Evolutionary conservation across 352 stramenopile species (phyloP).

Genomic region (Phytophthora pluvialis): DNA sequence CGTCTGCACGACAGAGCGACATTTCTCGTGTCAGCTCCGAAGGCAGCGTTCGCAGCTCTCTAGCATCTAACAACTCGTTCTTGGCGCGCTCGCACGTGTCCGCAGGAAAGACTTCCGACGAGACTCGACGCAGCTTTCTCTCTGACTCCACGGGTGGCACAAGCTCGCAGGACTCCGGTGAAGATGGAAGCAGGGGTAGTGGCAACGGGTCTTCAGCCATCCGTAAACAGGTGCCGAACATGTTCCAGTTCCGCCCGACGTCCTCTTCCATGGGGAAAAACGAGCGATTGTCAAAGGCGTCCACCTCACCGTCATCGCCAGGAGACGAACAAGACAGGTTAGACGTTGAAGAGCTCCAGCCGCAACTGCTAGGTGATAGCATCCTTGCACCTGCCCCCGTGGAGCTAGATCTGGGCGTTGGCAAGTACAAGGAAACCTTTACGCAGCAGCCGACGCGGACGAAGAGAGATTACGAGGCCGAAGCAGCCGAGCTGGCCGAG

Average conservation of each 20-base stretch:
- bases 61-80: conserved; percentile 39
- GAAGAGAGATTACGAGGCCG: conserved; percentile 39
- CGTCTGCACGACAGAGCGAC: conserved; percentile 43
- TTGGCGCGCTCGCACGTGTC: conserved; percentile 31
- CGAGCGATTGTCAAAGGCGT: conserved; percentile 46
- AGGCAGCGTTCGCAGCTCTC: conserved; percentile 34
- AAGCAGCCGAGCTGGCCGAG: conserved; percentile 41
- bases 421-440: conserved; percentile 59
- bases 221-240: conserved; percentile 56
- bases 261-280: conserved; percentile 46
- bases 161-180: conserved; percentile 37
- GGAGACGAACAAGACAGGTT: conserved; percentile 43
- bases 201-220: conserved; percentile 39
- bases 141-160: conserved; percentile 40
- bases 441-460: conserved; percentile 19
- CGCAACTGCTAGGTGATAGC: conserved; percentile 37
- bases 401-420: conserved; percentile 58
- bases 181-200: conserved; percentile 38
- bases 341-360: conserved; percentile 43
- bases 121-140: conserved; percentile 43
- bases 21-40: conserved; percentile 39
- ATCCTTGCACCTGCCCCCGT: conserved; percentile 31
- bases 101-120: conserved; percentile 37
- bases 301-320: conserved; percentile 40
- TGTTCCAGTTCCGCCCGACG: conserved; percentile 67